Base-by-base conservation (phyloP, 768 basidiomycete genomes). In the Psilocybe azurescens region DNA sequence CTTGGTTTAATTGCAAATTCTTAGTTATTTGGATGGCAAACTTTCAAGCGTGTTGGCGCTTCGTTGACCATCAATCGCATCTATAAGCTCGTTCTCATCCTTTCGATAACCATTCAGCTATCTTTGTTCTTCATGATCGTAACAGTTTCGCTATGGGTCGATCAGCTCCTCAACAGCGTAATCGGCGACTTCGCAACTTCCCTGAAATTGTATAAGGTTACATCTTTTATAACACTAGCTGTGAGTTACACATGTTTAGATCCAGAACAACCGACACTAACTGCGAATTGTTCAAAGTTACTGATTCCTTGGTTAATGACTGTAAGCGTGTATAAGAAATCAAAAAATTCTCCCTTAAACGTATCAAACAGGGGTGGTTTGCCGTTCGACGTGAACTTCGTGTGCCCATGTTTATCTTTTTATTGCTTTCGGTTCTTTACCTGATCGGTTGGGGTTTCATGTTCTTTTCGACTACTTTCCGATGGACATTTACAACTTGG, bases 31-130 rank as follows among this genome's bases (percentile, higher is more conserved):
- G 90, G 92, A 48, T 94, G 91, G 91, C 90, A 91, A 74, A 94
- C 91, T 0, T 94, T 93, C 83, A 92, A 92, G 73, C 89, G 91
- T 59, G 86, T 93, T 55, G 91, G 92, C 39, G 91, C 92, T 10
- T 90, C 88, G 5, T 75, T 85, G 66, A 80, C 79, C 10, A 91
- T 94, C 75, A 90, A 89, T 73, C 83, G 87, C 38, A 73, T 90
- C 62, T 94, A 94, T 80, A 90, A 86, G 72, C 76, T 87, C 51
- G 87, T 92, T 59, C 81, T 93, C 44, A 77, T 81, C 14, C 75
- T 93, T 59, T 91, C 89, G 5, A 90, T 90, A 66, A 79, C 83
- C 44, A 86, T 93, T 53, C 92, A 93, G 68, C 76, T 94, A n/a
- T 85, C 87, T 24, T 63, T 91, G 49, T 94, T 93, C 80, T 94